Evolutionary conservation across 305 asterid genomes (phyloP).

Genomic region (Fraxinus velutina): DNA sequence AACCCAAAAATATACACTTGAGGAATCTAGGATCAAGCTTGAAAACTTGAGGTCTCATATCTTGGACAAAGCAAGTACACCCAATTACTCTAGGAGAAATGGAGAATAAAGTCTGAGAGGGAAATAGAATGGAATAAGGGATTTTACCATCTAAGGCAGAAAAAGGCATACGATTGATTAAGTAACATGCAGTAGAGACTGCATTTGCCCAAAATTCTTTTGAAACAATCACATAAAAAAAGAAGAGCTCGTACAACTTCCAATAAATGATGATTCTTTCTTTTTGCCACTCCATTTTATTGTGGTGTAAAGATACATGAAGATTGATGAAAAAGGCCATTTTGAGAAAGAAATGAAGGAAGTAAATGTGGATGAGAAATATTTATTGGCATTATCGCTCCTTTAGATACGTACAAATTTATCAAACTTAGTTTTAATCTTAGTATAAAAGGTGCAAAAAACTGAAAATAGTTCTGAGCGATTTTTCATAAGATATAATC

Average conservation of each 20-base stretch:
- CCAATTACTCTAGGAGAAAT: not conserved
- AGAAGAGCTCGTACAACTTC: not conserved
- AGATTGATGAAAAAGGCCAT: not conserved
- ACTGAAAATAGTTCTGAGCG: not conserved
- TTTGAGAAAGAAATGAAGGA: not conserved
- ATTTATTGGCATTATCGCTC: not conserved
- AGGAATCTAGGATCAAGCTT: not conserved
- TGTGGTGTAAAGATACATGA: not conserved
- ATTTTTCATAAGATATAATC: no score
- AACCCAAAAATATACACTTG: not conserved
- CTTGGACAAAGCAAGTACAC: not conserved
- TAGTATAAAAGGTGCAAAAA: not conserved
- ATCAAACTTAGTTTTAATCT: not conserved
- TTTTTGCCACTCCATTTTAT: not conserved
- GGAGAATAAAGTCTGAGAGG: not conserved
- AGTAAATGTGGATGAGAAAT: not conserved
- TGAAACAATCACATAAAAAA: not conserved
- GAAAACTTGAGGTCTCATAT: not conserved
- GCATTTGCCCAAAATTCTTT: not conserved
- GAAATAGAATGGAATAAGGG: not conserved
- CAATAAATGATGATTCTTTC: not conserved
- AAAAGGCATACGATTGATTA: not conserved
- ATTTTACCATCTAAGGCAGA: not conserved
- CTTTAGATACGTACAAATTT: no score
- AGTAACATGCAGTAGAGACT: not conserved